Evolutionary conservation across 805 yeast species (phyloP), one percentile per base, ranked within the genome.

Genomic region (Metschnikowia henanensis): DNA sequence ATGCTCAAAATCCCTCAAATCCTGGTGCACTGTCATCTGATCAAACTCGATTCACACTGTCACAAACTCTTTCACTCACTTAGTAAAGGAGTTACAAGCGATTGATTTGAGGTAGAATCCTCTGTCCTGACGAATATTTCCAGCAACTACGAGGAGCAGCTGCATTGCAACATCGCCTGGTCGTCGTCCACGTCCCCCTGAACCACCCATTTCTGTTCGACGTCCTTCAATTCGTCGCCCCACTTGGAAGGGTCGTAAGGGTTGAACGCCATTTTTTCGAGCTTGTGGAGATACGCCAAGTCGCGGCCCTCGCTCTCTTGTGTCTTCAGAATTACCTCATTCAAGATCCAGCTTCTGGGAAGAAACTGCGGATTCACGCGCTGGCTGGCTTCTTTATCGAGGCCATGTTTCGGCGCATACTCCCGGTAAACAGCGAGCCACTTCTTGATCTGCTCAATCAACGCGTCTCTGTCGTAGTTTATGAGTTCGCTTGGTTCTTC

Each of bases 321-420:
- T 0, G 82, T 73, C 35, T 68, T 65, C 22, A 77, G 73, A 35
- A 87, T 83, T 0, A 89, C 96, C 48, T 90, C 91, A 41, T 89
- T 88, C 41, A 94, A 70, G 40, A 91, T 83, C 90, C 95, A 88
- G 50, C 82, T 86, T 47, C 92, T 75, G 17, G 96, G 94, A 5
- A 86, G 75, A 57, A 92, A 92, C 28, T 79, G 59, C 3, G 98
- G 99, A 57, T 92, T 94, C 37, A 65, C 68, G 3, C 52, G 41
- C 6, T 65, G 58, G 37, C 89, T 79, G 3, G 70, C 52, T 7
- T 45, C 49, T 4, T 47, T 52, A 39, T 91, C 70, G 10, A 58
- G 60, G 2, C 45, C 41, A 13, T 28, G 21, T 35, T 75, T 75
- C 0, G 45, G 49, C 8, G 81, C 58, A 35, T 84, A 68, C 3